These are phyloP conservation scores for Dactylella cylindrospora DNA, from an alignment of 2,329 filamentous ascomycete species.

Conservation along the genomic window DNA sequence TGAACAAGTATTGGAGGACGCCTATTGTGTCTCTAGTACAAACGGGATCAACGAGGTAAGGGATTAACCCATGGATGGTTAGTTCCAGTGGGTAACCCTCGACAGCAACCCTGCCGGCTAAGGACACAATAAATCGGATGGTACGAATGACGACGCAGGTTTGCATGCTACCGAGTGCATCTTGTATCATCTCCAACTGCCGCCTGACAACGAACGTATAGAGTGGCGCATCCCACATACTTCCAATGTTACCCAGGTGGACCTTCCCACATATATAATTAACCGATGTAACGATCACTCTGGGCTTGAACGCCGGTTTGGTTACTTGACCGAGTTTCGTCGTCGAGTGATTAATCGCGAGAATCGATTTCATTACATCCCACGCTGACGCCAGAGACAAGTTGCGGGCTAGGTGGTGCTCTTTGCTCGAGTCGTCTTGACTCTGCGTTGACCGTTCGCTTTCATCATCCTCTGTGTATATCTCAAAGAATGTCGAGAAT, in stretches of 20 bases:
- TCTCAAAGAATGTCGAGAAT: conserved; percentile 72
- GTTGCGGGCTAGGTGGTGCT: conserved; percentile 38
- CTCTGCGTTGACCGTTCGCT: conserved; percentile 54
- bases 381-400: conserved; percentile 53
- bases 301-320: conserved; percentile 81
- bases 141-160: conserved; percentile 84
- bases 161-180: conserved; percentile 81
- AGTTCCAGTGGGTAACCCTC: conserved; percentile 85
- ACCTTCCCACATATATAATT: conserved; percentile 68
- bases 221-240: conserved; percentile 67
- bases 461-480: conserved; percentile 56
- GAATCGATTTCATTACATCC: conserved; percentile 69
- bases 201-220: conserved; percentile 73
- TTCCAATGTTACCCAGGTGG: conserved; percentile 34
- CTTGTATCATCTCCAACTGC: conserved; percentile 77
- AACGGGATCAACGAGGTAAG: conserved; percentile 77
- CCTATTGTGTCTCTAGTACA: conserved; percentile 90
- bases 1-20: conserved; percentile 79
- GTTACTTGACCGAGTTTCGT: conserved; percentile 72
- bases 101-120: conserved; percentile 72
- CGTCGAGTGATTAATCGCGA: conserved; percentile 65
- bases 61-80: conserved; percentile 76
- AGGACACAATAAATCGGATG: conserved; percentile 74
- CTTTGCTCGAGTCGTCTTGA: conserved; percentile 67
- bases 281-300: conserved; percentile 73